Base-by-base conservation (phyloP, 2,329 filamentous ascomycete species). In the Leptographium wingfieldii region DNA sequence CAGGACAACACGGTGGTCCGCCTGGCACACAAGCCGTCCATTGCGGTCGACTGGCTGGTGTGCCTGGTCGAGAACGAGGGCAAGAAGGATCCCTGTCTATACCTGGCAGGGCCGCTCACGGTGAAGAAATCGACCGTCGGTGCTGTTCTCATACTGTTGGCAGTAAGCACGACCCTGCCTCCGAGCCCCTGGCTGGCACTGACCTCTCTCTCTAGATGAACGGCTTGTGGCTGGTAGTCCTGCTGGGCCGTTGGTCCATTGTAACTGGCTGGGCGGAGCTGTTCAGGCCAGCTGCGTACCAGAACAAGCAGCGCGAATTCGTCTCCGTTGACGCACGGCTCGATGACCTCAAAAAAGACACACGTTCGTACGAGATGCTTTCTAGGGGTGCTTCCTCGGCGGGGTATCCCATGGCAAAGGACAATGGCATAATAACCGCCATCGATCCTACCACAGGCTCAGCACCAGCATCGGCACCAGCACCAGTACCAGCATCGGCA, bases 201-300 rank as follows among this genome's bases (percentile, higher is more conserved):
- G 64, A 65, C 60, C 40, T 10, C 51, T 60, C 46, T 56, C 16
- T 16, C 2, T 65, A 90, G 85, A 78, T 90, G 65, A 92, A 92
- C 64, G 92, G 92, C 9, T 76, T 97, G 55, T 95, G 92, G 84
- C 83, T 88, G 56, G 80, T 95, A 60, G 72, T 96, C 59, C 82
- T 97, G 61, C 82, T 96, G 38, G 87, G 88, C 46, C 86, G 92
- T 58, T 84, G 82, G 71, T 86, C 88, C n/a, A 95, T 97, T 85
- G 77, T 95, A 59, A 81, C 78, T 3, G 94, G 88, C 63, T 99
- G 94, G 94, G 66, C 77, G 51, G 85, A 95, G 31, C 73, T 92
- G 51, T 71, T 85, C 65, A 75, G 71, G 59, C 70, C 72, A 46
- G 68, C 76, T 12, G 56, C 73, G 83, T 62, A 72, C 74, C 43